Evolutionary conservation across 2,329 filamentous ascomycete genomes (phyloP).

Genomic region (Penicillium griseofulvum): DNA sequence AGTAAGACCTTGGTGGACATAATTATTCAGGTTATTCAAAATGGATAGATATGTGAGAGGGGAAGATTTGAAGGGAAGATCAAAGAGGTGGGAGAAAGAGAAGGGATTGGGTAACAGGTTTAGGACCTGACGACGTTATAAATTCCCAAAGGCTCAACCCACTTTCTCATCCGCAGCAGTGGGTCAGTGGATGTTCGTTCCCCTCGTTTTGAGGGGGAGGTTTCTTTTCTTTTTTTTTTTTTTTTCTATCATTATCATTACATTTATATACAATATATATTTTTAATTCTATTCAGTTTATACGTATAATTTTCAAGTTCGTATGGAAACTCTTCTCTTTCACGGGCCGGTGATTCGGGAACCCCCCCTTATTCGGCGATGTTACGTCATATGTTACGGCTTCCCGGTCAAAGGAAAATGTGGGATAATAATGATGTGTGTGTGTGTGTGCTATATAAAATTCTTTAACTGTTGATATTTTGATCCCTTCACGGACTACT

Average conservation of each 20-base stretch:
- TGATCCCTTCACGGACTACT: background rate
- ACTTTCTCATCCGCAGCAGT: constrained; percentile 30
- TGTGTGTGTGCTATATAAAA: background rate
- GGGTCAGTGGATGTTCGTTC: constrained; percentile 35
- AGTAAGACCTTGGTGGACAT: constrained; percentile 40
- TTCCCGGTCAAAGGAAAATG: constrained; percentile 14
- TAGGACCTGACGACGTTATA: constrained; percentile 35
- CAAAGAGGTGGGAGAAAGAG: constrained; percentile 5
- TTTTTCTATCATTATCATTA: background rate
- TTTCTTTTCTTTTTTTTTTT: background rate
- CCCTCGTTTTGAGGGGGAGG: constrained; percentile 14
- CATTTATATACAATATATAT: background rate
- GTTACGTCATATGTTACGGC: constrained; percentile 30
- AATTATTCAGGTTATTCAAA: constrained; percentile 8
- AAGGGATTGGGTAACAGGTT: constrained; percentile 18
- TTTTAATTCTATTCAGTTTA: background rate
- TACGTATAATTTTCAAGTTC: background rate
- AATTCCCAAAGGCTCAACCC: constrained; percentile 34
- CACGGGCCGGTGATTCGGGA: constrained; percentile 24
- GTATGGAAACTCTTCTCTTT: background rate
- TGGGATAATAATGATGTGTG: constrained; percentile 19
- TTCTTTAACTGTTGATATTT: too few species aligned
- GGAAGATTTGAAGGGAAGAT: constrained; percentile 5
- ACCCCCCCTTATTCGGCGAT: constrained; percentile 11
- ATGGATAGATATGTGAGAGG: background rate